phyloP scores from a whole-genome alignment of 768 basidiomycete species.

The Fomitopsis pulvina region DNA sequence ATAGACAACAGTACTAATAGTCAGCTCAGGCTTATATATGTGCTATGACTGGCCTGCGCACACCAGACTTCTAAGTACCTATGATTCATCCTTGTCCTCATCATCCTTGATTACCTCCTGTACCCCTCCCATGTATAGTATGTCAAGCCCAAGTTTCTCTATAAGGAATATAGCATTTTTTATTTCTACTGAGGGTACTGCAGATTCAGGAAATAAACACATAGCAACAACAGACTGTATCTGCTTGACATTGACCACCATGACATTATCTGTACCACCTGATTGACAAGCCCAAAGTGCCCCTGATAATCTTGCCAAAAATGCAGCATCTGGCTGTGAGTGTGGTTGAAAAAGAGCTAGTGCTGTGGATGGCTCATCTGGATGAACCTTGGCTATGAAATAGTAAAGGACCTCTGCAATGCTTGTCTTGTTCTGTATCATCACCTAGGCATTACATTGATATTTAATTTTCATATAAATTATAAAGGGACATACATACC shows the following conservation, averaged over 20 bases:
- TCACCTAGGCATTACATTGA: neutral
- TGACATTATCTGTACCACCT: neutral
- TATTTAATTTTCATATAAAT: neutral
- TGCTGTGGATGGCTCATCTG: neutral
- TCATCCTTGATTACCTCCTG: neutral
- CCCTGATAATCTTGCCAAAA: neutral
- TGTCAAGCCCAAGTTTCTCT: constrained; percentile 5
- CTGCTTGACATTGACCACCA: constrained; percentile 2
- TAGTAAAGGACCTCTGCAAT: constrained; percentile 15
- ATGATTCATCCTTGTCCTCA: neutral
- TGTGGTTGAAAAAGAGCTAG: constrained; percentile 8
- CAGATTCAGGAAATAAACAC: neutral
- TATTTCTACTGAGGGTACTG: neutral
- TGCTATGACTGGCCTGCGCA: neutral
- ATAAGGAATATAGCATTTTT: neutral
- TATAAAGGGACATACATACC: constrained; percentile 14
- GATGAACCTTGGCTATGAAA: neutral
- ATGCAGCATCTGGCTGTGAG: neutral
- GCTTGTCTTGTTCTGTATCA: neutral
- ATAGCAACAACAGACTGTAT: constrained; percentile 13
- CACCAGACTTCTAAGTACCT: neutral
- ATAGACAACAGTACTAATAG: neutral
- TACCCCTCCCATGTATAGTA: neutral
- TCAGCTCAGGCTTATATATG: neutral
- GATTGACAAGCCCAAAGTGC: constrained; percentile 1